Base-by-base conservation (phyloP, 208 protist genomes). In the Borovskyia barvae region DNA sequence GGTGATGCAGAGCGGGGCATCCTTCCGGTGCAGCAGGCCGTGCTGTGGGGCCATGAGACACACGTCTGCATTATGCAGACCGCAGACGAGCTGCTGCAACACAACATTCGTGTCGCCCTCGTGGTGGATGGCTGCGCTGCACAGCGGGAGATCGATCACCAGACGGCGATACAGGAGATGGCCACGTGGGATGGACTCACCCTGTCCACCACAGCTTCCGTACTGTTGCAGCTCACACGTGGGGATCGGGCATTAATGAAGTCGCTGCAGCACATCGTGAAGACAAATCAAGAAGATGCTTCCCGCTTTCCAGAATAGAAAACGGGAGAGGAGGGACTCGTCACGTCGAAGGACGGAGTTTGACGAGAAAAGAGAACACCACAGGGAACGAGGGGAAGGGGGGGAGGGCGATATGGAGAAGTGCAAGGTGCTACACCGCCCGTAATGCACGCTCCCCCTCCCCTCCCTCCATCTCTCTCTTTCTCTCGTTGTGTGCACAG, bases 21-120 rank as follows among this genome's bases (percentile, higher is more conserved):
- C 7, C 35, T 70, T 28, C 64, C 64, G 17, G 67, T 83, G 28
- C 62, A 76, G 25, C 73, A 73, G 52, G 84, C 90, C 2, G 70
- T 92, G 7, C 29, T 94, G 28, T 87, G 85, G 50, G 87, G 87
- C 24, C 84, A 90, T 29, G 87, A 94, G 59, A 82, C 56, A 0
- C 87, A 94, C 40, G 84, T 89, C 42, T 94, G 87, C 53, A 68
- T 94, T 3, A 46, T 90, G n/a, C 81, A 92, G 58, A 94, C 87
- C 4, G 79, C 73, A 12, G 72, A 70, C 8, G 85, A 85, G 14
- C 68, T 94, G 37, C 62, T 94, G 49, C 66, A 81, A 35, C 50
- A 68, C 36, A 71, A 77, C 32, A 88, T 88, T 45, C 59, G 66
- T 15, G 87, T 91, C 24, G 61, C 75, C 11, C 46, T 94, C 7